Percentiles rank a stretch among this genome's conserved stretches.
phyloP scores from a whole-genome alignment of 805 yeast species.

The Saturnispora dispora region DNA sequence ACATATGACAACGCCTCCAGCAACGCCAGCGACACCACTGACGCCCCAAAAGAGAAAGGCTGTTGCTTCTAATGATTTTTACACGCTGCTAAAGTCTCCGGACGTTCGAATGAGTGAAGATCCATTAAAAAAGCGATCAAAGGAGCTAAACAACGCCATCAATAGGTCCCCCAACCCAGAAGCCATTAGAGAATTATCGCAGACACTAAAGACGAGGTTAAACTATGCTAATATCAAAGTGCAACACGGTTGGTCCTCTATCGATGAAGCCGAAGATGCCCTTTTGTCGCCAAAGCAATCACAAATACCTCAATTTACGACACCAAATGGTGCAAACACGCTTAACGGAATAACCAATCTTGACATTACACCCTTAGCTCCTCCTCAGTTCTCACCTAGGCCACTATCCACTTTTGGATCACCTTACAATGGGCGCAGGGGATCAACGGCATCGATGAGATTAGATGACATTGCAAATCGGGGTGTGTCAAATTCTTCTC shows the following conservation, averaged over 20 bases:
- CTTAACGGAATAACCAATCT: background rate
- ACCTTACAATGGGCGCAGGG: slow-evolving; percentile 5
- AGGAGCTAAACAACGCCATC: slow-evolving; percentile 25
- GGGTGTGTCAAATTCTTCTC: slow-evolving; percentile 7
- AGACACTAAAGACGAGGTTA: slow-evolving; percentile 28
- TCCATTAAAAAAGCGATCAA: slow-evolving; percentile 24
- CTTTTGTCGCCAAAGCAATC: slow-evolving; percentile 7
- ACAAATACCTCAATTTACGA: slow-evolving; percentile 3
- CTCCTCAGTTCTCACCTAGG: slow-evolving; percentile 10
- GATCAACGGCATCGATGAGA: slow-evolving; percentile 14
- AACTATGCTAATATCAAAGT: slow-evolving; percentile 30
- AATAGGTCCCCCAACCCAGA: slow-evolving; percentile 20
- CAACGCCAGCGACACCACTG: slow-evolving; percentile 18
- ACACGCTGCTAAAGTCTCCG: slow-evolving; percentile 29
- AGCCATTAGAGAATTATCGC: slow-evolving; percentile 30
- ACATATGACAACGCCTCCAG: slow-evolving; percentile 28
- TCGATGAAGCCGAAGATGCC: slow-evolving; percentile 24
- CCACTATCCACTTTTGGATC: background rate
- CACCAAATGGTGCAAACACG: background rate
- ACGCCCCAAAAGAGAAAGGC: slow-evolving; percentile 26
- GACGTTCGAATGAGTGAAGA: slow-evolving; percentile 16
- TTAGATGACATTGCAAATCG: slow-evolving; percentile 25
- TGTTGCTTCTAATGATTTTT: slow-evolving; percentile 26
- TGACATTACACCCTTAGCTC: slow-evolving; percentile 1
- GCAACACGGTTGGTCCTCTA: slow-evolving; percentile 29